Conservation (phyloP, 768 basidiomycete species). For the Tricholoma matsutake region DNA sequence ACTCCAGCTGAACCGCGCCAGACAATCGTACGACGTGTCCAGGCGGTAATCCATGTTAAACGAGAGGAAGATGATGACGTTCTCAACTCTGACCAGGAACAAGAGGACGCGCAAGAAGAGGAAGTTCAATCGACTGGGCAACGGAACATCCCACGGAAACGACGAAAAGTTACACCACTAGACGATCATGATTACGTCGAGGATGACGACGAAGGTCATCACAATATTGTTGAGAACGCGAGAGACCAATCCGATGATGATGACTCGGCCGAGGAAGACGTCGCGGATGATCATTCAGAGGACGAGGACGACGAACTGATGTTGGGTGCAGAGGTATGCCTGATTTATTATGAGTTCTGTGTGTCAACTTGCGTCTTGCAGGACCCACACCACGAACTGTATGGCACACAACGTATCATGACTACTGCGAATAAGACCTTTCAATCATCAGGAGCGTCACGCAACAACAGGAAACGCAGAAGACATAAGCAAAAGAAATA, state of each 20-base stretch:
- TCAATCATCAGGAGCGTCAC: constrained; percentile 11
- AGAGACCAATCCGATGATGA: constrained; percentile 6
- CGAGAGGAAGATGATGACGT: constrained; percentile 45
- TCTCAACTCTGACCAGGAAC: neutral
- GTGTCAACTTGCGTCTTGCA: constrained; percentile 14
- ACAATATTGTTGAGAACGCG: neutral
- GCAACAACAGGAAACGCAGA: constrained; percentile 35
- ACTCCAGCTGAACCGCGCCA: constrained; percentile 14
- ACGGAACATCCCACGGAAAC: constrained; percentile 1
- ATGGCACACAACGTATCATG: constrained; percentile 21
- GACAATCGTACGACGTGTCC: constrained; percentile 60
- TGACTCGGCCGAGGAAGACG: constrained; percentile 29
- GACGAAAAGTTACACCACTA: constrained; percentile 6
- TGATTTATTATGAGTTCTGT: neutral
- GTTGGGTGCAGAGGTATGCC: constrained; percentile 54
- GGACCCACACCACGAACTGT: constrained; percentile 39
- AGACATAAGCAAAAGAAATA: constrained; percentile 3
- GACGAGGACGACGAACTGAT: constrained; percentile 60
- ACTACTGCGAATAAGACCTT: constrained; percentile 6
- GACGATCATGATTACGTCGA: constrained; percentile 7
- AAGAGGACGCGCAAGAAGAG: neutral
- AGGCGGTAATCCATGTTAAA: constrained; percentile 64
- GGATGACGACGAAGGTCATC: constrained; percentile 8
- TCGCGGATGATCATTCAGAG: constrained; percentile 29
- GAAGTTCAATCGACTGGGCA: neutral